Percentiles rank a stretch among this genome's conserved stretches.
Conservation (phyloP, 495 filamentous ascomycete genomes). For the Xylaria longipes region DNA sequence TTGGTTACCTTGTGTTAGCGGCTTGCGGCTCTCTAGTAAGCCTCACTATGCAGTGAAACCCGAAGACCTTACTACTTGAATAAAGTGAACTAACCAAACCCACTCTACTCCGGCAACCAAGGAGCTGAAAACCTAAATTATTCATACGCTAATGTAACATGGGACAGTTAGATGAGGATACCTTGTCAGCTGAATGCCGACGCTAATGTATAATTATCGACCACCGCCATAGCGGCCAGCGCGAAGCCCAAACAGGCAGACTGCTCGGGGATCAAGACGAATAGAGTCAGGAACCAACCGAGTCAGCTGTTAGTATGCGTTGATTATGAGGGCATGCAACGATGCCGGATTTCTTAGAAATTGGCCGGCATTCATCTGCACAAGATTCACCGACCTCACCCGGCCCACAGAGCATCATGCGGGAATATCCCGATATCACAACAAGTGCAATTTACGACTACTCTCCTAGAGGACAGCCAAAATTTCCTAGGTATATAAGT, state of each 20-base stretch:
- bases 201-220: too few relatives aligned
- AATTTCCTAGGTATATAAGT: neutral
- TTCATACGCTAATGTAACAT: too few relatives aligned
- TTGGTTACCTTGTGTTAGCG: neutral
- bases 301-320: too few relatives aligned
- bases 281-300: too few relatives aligned
- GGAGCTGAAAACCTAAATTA: neutral
- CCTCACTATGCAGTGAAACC: neutral
- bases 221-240: too few relatives aligned
- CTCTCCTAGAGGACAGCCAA: neutral
- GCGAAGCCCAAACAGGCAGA: too few relatives aligned
- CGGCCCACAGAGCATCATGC: neutral
- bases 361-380: neutral
- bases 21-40: neutral
- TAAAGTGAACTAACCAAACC: neutral
- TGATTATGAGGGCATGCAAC: neutral
- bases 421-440: neutral
- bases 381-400: neutral
- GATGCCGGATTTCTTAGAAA: neutral
- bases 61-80: neutral
- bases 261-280: too few relatives aligned
- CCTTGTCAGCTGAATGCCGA: too few relatives aligned
- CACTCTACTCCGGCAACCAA: neutral
- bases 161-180: too few relatives aligned
- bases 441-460: neutral